Percentiles rank a stretch among this genome's conserved stretches.
Conservation (phyloP, 768 basidiomycete species). For the Sutorius australiensis region DNA sequence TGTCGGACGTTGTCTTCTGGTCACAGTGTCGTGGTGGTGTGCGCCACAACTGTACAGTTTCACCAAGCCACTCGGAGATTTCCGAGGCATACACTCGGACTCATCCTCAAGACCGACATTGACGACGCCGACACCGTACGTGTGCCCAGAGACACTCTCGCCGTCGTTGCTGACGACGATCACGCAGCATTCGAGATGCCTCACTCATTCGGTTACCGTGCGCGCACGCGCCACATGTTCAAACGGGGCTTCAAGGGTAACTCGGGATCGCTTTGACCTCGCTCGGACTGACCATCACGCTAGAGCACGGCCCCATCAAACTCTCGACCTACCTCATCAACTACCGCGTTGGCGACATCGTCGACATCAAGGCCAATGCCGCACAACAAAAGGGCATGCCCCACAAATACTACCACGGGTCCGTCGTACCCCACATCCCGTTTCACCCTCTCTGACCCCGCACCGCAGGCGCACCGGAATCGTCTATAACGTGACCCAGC, state of each 20-base stretch:
- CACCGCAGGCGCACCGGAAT: constrained; percentile 86
- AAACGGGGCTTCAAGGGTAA: constrained; percentile 97
- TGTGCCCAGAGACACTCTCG: constrained; percentile 19
- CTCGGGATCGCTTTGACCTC: constrained; percentile 21
- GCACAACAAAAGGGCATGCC: constrained; percentile 99
- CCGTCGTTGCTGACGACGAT: constrained; percentile 9
- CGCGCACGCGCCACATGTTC: constrained; percentile 99
- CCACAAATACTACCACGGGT: constrained; percentile 99
- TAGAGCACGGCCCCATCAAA: constrained; percentile 87
- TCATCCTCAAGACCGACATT: constrained; percentile 45
- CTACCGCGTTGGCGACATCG: constrained; percentile 96
- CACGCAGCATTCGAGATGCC: constrained; percentile 79
- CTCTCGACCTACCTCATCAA: constrained; percentile 90
- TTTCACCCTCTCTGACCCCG: no score
- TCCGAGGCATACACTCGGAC: constrained; percentile 37
- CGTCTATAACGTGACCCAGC: constrained; percentile 95
- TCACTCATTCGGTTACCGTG: constrained; percentile 99
- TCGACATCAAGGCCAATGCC: constrained; percentile 99
- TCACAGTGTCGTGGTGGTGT: constrained; percentile 35
- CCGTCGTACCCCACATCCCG: constrained; percentile 32
- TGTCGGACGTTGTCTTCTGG: constrained; percentile 35
- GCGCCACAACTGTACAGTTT: constrained; percentile 65
- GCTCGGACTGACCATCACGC: constrained; percentile 1
- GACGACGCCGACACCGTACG: constrained; percentile 48
- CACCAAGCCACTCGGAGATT: constrained; percentile 60